phyloP scores from a whole-genome alignment of 1,284 basidiomycete species.

The Sphaerobolus stellatus region DNA sequence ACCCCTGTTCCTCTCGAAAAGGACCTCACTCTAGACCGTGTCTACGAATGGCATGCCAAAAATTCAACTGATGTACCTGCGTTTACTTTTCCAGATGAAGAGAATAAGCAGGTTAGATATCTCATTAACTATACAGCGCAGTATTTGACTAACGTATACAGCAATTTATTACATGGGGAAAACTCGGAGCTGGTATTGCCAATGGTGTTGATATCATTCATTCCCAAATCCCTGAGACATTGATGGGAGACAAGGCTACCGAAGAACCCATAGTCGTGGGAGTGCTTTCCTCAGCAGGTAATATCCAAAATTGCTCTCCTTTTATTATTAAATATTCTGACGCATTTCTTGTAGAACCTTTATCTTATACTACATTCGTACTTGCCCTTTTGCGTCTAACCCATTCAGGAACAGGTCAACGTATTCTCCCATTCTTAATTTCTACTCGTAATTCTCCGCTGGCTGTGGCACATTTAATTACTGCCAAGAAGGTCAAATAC shows the following conservation, averaged over 20 bases:
- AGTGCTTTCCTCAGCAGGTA: neutral
- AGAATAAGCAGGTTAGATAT: neutral
- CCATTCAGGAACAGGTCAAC: neutral
- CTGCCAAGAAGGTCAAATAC: neutral
- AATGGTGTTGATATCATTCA: neutral
- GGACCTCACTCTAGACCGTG: slow-evolving; percentile 32
- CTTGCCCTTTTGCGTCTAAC: neutral
- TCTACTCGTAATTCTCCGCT: neutral
- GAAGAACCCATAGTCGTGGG: neutral
- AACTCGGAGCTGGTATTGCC: slow-evolving; percentile 1
- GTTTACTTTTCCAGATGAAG: slow-evolving; percentile 26
- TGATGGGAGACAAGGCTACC: neutral
- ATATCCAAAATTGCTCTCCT: slow-evolving; percentile 2
- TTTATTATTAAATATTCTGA: neutral
- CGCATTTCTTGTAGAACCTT: neutral
- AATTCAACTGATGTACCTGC: slow-evolving; percentile 35
- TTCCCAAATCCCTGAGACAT: neutral
- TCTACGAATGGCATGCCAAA: slow-evolving; percentile 35
- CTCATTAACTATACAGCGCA: no score
- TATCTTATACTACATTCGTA: neutral
- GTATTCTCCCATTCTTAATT: neutral
- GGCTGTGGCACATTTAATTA: neutral
- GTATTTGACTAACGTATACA: no score
- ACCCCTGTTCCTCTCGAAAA: neutral
- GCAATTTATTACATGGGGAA: slow-evolving; percentile 1